phyloP scores from a whole-genome alignment of 192 early-diverging fungal genomes.

The Phlyctochytrium arcticum region DNA sequence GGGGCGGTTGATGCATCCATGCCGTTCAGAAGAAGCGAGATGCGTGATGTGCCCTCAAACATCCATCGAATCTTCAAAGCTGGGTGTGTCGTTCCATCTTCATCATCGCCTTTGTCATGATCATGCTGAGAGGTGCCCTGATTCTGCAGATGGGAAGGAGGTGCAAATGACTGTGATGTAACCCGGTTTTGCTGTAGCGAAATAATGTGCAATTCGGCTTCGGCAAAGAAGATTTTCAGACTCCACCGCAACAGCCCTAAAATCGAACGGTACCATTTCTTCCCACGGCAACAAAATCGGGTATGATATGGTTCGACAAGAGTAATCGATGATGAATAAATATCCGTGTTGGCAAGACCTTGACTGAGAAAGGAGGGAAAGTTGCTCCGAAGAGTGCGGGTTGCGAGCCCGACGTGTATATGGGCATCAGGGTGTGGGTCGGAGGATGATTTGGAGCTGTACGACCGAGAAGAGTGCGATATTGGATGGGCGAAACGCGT shows the following conservation, averaged over 20 bases:
- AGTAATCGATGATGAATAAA: conserved; percentile 17
- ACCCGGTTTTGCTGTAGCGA: conserved; percentile 9
- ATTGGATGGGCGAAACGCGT: too few species aligned
- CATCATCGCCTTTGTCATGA: background rate
- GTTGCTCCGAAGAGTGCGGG: conserved; percentile 17
- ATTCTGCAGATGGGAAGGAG: background rate
- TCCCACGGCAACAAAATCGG: background rate
- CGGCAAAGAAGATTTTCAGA: conserved; percentile 3
- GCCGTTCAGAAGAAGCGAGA: conserved; percentile 4
- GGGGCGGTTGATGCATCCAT: conserved; percentile 6
- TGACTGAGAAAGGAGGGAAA: conserved; percentile 11
- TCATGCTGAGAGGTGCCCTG: background rate
- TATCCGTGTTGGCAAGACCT: conserved; percentile 5
- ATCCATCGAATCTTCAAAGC: conserved; percentile 36
- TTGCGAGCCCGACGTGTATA: conserved; percentile 25
- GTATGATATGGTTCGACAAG: conserved; percentile 18
- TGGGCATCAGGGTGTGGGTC: conserved; percentile 7
- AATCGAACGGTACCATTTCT: conserved; percentile 6
- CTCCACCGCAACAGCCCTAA: background rate
- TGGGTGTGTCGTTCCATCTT: conserved; percentile 4
- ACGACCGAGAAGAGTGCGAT: too few species aligned
- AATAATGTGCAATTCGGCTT: conserved; percentile 2
- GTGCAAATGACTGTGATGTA: too few species aligned
- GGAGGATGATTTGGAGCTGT: too few species aligned
- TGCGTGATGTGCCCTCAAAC: conserved; percentile 40